Percentiles rank a stretch among this genome's conserved stretches.
These are phyloP conservation scores for Stachybotrys chlorohalonatus DNA, from an alignment of 2,329 filamentous ascomycete genomes.

Conservation along the genomic window DNA sequence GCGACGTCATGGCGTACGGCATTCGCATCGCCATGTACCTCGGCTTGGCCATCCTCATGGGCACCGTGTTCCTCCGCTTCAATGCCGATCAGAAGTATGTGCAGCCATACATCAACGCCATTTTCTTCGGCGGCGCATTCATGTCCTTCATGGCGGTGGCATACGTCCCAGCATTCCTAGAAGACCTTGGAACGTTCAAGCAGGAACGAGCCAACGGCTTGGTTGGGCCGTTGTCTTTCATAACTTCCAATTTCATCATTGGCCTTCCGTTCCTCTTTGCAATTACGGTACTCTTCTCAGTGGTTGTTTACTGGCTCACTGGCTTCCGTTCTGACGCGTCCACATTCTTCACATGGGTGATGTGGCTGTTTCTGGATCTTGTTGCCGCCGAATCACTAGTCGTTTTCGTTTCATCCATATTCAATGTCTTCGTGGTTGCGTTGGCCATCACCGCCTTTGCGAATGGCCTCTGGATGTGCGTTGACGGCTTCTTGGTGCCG, in stretches of 20 bases:
- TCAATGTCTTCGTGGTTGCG: constrained; percentile 72
- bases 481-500: constrained; percentile 73
- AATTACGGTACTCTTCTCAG: constrained; percentile 66
- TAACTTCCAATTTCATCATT: constrained; percentile 73
- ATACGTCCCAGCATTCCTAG: constrained; percentile 76
- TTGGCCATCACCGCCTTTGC: constrained; percentile 75
- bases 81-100: constrained; percentile 61
- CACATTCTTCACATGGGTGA: constrained; percentile 68
- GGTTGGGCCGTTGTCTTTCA: constrained; percentile 64
- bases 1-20: constrained; percentile 76
- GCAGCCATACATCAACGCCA: constrained; percentile 73
- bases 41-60: constrained; percentile 74
- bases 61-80: constrained; percentile 76
- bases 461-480: constrained; percentile 85
- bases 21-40: constrained; percentile 75
- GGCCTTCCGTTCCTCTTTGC: constrained; percentile 74
- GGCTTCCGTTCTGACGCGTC: constrained; percentile 58
- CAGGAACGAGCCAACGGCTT: constrained; percentile 74
- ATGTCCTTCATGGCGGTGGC: constrained; percentile 79
- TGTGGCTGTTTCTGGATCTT: constrained; percentile 81
- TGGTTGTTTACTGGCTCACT: constrained; percentile 70
- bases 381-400: constrained; percentile 76
- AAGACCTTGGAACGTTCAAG: constrained; percentile 28
- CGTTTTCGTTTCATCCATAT: constrained; percentile 62
- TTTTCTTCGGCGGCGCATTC: constrained; percentile 67